Evolutionary conservation across 306 rosid genomes (phyloP).

Genomic region (Begonia fuchsioides): DNA sequence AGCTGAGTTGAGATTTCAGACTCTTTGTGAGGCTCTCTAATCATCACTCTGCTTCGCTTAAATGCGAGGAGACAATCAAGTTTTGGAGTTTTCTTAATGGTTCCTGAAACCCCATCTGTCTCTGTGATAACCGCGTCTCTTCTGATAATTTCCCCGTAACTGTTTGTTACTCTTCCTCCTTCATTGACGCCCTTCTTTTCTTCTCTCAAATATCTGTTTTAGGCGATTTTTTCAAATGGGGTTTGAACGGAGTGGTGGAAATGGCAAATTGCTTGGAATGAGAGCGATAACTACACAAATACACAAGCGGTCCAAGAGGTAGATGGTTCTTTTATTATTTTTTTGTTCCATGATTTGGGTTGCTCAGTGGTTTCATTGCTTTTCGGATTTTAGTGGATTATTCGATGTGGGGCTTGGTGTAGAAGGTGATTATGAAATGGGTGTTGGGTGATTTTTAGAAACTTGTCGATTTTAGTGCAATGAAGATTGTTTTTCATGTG

Average conservation of each 20-base stretch:
- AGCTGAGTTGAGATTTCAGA: slow-evolving; percentile 13
- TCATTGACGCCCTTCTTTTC: neutral
- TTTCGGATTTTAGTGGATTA: neutral
- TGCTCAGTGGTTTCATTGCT: slow-evolving; percentile 1
- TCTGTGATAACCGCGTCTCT: slow-evolving; percentile 11
- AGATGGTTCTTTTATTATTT: slow-evolving; percentile 1
- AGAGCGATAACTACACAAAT: slow-evolving; percentile 23
- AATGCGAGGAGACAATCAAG: slow-evolving; percentile 18
- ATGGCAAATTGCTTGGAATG: slow-evolving; percentile 36
- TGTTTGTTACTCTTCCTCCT: slow-evolving; percentile 16
- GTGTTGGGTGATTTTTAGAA: no score
- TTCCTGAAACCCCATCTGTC: slow-evolving; percentile 11
- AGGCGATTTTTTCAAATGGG: slow-evolving; percentile 40
- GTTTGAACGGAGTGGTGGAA: slow-evolving; percentile 23
- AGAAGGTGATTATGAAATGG: no score
- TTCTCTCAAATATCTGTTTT: slow-evolving; percentile 13
- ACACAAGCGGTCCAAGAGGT: slow-evolving; percentile 83
- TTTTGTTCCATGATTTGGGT: slow-evolving; percentile 8
- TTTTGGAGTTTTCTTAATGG: slow-evolving; percentile 21
- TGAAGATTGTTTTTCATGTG: no score
- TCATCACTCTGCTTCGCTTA: slow-evolving; percentile 19
- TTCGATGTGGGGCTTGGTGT: no score
- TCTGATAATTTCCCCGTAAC: slow-evolving; percentile 8
- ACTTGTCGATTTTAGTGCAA: no score
- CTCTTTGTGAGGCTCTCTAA: slow-evolving; percentile 20